Evolutionary conservation across 164 flowering plant species (phyloP), one percentile per base, ranked within the genome.

Genomic region (Pachysandra terminalis): DNA sequence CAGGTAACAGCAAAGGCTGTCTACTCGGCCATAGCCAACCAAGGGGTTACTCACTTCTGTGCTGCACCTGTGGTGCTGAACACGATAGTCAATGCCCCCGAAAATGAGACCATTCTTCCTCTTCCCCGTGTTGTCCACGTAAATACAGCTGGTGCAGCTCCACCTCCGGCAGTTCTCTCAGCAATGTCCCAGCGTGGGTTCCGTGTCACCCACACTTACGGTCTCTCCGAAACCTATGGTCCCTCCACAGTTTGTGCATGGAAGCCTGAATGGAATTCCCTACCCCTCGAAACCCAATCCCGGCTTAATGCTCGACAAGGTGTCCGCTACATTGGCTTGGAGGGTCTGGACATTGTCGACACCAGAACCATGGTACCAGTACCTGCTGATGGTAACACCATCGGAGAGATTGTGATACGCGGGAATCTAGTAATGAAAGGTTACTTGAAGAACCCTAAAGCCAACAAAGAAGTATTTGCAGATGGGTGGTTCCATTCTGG

Each of bases 31-130:
- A 92, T 95, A 74, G 92, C 88, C 27, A 69, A 83, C 25, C 75
- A 83, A 14, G 84, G 87, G 6, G 97, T 92, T 60, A 92, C 96
- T 25, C 94, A 95, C 79, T 92, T 95, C 80, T 90, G 96, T 80
- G 98, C 96, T 9, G 98, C 98, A 9, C 98, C 98, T n/a, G 91
- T 92, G 52, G 98, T 95, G 19, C 97, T 95, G 65, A 95, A 92
- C 81, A 61, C 83, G 73, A 78, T 95, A 12, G 85, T 87, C 41
- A 89, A 88, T 71, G 97, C 97, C 56, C 75, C 84, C 7, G 70
- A 73, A 53, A 81, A 85, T 4, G 91, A 95, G 13, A 75, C 88
- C 35, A 84, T 89, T 63, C 84, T 87, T 24, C 98, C 97, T 19
- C 96, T 92, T 28, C 97, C 96, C 14, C 91, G 74, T 13, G 56